A percentile compares a stretch with the other conserved stretches of the same genome.
phyloP scores from a whole-genome alignment of 805 yeast genomes.

The Suhomyces vadensis region DNA sequence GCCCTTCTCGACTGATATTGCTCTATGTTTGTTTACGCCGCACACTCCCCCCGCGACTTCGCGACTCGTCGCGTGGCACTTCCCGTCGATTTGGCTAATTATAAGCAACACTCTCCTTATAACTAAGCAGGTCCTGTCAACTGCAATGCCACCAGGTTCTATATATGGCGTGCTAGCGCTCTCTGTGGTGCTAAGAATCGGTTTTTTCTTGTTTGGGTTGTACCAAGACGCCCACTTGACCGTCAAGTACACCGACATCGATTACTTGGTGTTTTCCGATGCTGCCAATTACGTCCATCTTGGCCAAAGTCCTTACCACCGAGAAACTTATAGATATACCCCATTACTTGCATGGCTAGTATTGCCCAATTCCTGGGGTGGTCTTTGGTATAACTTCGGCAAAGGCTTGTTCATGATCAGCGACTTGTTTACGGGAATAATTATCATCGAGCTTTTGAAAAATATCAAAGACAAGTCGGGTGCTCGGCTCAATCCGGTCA shows the following conservation, averaged over 20 bases:
- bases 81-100: no score
- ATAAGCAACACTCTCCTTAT: no score
- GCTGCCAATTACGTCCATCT: constrained; percentile 72
- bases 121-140: no score
- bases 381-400: constrained; percentile 60
- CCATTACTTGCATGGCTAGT: constrained; percentile 86
- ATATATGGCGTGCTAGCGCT: constrained; percentile 11
- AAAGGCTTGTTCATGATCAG: constrained; percentile 74
- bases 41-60: no score
- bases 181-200: constrained; percentile 47
- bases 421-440: constrained; percentile 77
- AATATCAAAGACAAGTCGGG: constrained; percentile 4
- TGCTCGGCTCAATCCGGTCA: constrained; percentile 27
- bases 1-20: no score
- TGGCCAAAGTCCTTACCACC: constrained; percentile 67
- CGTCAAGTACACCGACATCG: constrained; percentile 90
- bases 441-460: constrained; percentile 43
- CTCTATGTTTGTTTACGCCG: no score
- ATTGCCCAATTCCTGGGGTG: constrained; percentile 59
- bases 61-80: no score
- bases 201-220: constrained; percentile 72
- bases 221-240: constrained; percentile 82
- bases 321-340: constrained; percentile 93
- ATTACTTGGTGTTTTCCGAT: constrained; percentile 90
- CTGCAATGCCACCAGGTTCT: not conserved